A percentile compares a stretch with the other conserved stretches of the same genome.
These are phyloP conservation scores for Uronychia setigera DNA, from an alignment of 73 alveolate species.

Conservation along the genomic window DNA sequence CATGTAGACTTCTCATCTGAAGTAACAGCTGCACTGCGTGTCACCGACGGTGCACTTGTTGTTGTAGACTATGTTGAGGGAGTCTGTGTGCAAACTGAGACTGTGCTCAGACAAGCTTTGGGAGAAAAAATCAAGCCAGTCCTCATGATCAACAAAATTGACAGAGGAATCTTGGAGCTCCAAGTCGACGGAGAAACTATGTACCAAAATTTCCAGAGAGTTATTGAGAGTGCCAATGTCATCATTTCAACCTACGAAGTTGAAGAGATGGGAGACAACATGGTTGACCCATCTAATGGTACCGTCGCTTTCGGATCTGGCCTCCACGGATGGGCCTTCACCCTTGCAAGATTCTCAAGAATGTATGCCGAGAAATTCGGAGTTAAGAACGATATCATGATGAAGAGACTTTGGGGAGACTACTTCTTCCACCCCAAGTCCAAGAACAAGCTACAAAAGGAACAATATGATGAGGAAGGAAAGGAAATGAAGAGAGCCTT, in stretches of 20 bases:
- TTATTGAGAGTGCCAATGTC: conserved; percentile 97
- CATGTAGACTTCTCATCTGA: conserved; percentile 99
- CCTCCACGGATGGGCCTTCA: conserved; percentile 98
- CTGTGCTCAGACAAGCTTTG: conserved; percentile 97
- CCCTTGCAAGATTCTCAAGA: conserved; percentile 96
- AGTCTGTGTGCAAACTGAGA: conserved; percentile 98
- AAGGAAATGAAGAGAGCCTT: conserved; percentile 91
- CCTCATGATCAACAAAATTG: conserved; percentile 96
- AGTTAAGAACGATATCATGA: conserved; percentile 91
- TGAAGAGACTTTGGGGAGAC: conserved; percentile 99
- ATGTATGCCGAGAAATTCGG: conserved; percentile 92
- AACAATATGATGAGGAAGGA: conserved; percentile 84
- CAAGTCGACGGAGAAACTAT: conserved; percentile 92
- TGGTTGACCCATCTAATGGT: conserved; percentile 93
- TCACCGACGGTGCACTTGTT: conserved; percentile 99
- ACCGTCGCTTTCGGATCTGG: conserved; percentile 99
- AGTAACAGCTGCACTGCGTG: conserved; percentile 98
- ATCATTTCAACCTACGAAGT: conserved; percentile 72
- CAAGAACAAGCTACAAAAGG: conserved; percentile 93
- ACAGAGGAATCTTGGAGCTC: conserved; percentile 94
- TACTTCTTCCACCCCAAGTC: conserved; percentile 96
- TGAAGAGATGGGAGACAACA: conserved; percentile 68
- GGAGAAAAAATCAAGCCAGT: conserved; percentile 98
- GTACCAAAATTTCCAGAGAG: conserved; percentile 57
- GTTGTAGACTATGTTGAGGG: conserved; percentile 99